Evolutionary conservation across 176 grass and related monocot genomes (phyloP).

Genomic region (Triticum urartu): DNA sequence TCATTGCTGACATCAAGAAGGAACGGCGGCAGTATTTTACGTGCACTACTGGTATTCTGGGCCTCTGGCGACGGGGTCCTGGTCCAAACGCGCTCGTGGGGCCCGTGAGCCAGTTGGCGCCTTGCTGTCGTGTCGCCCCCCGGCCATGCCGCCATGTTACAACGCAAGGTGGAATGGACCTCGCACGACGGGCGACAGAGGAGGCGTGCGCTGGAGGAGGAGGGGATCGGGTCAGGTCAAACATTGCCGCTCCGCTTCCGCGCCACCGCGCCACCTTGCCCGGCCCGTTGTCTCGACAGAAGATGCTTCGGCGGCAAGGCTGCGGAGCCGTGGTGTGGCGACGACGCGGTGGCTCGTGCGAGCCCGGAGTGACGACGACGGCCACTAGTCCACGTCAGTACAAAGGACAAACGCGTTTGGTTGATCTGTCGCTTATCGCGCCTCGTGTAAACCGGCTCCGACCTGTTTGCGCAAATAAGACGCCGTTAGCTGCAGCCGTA

Average conservation of each 20-base stretch:
- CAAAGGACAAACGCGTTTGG: no score
- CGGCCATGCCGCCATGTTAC: not conserved
- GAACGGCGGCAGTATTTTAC: not conserved
- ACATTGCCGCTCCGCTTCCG: not conserved
- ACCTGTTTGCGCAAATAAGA: no score
- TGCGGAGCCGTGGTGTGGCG: not conserved
- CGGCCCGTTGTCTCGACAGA: not conserved
- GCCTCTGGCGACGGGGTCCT: not conserved
- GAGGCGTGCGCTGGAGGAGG: not conserved
- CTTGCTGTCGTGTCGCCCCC: not conserved
- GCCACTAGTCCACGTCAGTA: no score
- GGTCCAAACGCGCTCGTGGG: not conserved
- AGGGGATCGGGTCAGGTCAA: not conserved
- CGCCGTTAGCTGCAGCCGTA: no score
- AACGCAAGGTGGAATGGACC: not conserved
- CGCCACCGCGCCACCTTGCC: not conserved
- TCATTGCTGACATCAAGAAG: not conserved
- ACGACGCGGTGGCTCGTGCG: not conserved
- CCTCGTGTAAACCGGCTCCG: no score
- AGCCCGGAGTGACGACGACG: not conserved
- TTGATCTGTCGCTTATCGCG: no score
- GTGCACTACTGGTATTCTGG: not conserved
- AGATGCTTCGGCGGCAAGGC: conserved; percentile 6
- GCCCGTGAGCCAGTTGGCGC: not conserved
- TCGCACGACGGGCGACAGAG: not conserved